These are phyloP conservation scores for Globisporangium cederbergense DNA, from an alignment of 352 stramenopile genomes.

Conservation along the genomic window DNA sequence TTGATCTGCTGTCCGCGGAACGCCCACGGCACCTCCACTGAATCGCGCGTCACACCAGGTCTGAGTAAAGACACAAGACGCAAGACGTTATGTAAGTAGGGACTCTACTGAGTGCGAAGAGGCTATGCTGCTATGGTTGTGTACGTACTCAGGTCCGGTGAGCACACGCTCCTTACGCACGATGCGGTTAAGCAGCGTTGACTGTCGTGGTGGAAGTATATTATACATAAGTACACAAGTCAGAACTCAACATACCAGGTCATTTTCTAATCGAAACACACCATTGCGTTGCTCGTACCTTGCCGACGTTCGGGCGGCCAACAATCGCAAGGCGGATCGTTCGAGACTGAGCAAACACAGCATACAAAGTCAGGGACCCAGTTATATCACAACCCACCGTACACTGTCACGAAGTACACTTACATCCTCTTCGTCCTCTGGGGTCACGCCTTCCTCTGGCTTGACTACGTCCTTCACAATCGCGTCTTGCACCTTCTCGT, in stretches of 20 bases:
- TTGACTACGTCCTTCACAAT: conserved; percentile 21
- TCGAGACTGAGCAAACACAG: conserved; percentile 31
- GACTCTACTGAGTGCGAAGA: neutral
- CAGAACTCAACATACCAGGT: neutral
- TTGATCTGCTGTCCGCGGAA: conserved; percentile 73
- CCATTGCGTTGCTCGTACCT: conserved; percentile 16
- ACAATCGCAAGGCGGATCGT: conserved; percentile 80
- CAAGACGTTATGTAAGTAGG: neutral
- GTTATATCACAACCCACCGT: neutral
- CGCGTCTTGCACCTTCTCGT: conserved; percentile 48
- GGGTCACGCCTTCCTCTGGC: conserved; percentile 13
- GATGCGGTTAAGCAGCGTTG: conserved; percentile 79
- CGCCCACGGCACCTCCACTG: conserved; percentile 75
- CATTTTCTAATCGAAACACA: neutral
- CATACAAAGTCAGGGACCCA: conserved; percentile 3
- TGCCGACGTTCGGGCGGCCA: conserved; percentile 75
- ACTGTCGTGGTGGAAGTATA: conserved; percentile 20
- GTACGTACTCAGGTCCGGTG: conserved; percentile 73
- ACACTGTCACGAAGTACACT: conserved; percentile 8
- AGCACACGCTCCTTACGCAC: conserved; percentile 78
- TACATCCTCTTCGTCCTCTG: conserved; percentile 57
- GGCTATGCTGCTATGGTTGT: neutral
- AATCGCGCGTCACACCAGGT: conserved; percentile 78
- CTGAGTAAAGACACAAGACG: conserved; percentile 22
- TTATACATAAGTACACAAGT: neutral